Conservation (phyloP, 371 early-diverging fungal species). For the Haplosporangium sp. region DNA sequence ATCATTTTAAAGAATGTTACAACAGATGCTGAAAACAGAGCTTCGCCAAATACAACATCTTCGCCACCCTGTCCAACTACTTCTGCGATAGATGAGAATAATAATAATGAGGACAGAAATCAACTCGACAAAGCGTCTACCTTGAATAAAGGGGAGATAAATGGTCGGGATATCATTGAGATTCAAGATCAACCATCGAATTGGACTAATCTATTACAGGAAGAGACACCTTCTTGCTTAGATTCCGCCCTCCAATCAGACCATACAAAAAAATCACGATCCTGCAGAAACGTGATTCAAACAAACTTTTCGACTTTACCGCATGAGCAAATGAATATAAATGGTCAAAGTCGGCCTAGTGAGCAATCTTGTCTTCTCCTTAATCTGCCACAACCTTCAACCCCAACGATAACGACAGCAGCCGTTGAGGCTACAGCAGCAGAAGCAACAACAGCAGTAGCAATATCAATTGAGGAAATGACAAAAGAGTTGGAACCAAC, state of each 20-base stretch:
- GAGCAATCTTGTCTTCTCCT: neutral
- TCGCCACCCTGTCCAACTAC: neutral
- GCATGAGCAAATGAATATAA: neutral
- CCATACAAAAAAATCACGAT: constrained; percentile 4
- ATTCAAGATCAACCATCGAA: neutral
- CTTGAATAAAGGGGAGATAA: neutral
- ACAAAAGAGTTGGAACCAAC: neutral
- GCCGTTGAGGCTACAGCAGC: neutral
- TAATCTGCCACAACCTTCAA: neutral
- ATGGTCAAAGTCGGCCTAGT: neutral
- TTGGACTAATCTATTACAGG: neutral
- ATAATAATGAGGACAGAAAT: neutral
- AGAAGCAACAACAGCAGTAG: neutral
- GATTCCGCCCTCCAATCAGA: constrained; percentile 20
- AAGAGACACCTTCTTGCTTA: constrained; percentile 2
- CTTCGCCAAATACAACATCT: neutral
- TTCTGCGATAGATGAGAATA: neutral
- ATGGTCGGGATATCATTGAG: neutral
- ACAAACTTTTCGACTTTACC: neutral
- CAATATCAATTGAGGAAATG: neutral
- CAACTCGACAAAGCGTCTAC: neutral
- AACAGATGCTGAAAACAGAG: neutral
- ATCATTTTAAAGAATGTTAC: neutral
- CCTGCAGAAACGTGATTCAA: neutral
- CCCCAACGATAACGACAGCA: neutral